Percentiles rank a stretch among this genome's conserved stretches.
Evolutionary conservation across 1,284 basidiomycete species (phyloP).

Genomic region (Tylopilus sp.): DNA sequence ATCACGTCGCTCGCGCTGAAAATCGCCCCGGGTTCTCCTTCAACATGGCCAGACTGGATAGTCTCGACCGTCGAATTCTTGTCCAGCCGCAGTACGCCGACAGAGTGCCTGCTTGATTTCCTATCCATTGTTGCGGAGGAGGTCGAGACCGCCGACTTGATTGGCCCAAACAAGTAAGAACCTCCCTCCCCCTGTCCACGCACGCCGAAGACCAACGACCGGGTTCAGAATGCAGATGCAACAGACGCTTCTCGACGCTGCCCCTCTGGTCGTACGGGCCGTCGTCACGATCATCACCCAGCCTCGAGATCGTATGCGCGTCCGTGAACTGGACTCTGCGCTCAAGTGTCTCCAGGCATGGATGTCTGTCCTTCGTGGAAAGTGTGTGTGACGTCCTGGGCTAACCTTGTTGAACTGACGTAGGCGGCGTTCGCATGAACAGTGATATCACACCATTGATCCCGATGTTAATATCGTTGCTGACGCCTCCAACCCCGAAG

Average conservation of each 20-base stretch:
- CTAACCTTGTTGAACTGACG: not conserved
- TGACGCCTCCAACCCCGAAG: conserved; percentile 42
- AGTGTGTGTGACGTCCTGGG: conserved; percentile 41
- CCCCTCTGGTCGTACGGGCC: conserved; percentile 66
- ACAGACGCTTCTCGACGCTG: conserved; percentile 58
- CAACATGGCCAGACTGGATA: conserved; percentile 73
- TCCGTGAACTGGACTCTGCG: conserved; percentile 58
- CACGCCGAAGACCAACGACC: conserved; percentile 8
- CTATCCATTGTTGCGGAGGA: conserved; percentile 84
- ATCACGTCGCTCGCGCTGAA: conserved; percentile 74
- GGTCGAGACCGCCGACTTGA: conserved; percentile 66
- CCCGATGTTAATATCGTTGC: conserved; percentile 56
- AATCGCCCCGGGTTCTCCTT: conserved; percentile 50
- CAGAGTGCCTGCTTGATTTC: conserved; percentile 69
- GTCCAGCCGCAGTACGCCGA: conserved; percentile 51
- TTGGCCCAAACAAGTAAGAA: conserved; percentile 70
- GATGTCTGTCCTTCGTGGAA: conserved; percentile 65
- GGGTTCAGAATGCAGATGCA: conserved; percentile 55
- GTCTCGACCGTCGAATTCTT: conserved; percentile 54
- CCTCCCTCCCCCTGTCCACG: conserved; percentile 14
- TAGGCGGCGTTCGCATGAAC: not conserved
- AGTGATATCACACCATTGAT: conserved; percentile 64
- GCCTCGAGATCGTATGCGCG: conserved; percentile 24
- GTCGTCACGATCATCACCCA: conserved; percentile 52
- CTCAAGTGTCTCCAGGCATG: conserved; percentile 79